Evolutionary conservation across 371 early-diverging fungal genomes (phyloP).

Genomic region (Saksenaea oblongispora): DNA sequence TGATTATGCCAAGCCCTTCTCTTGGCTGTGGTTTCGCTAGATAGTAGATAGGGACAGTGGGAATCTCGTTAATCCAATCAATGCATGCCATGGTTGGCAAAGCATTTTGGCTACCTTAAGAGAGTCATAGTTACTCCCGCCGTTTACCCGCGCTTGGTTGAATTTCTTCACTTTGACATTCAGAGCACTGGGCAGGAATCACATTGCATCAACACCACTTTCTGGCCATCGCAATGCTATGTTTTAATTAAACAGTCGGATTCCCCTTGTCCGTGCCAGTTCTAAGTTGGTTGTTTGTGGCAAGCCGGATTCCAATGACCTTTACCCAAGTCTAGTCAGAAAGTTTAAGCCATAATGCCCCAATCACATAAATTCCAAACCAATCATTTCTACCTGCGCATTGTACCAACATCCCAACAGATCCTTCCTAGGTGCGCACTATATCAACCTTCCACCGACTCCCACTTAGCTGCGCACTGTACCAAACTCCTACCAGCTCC

Average conservation of each 20-base stretch:
- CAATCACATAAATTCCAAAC: too few species aligned
- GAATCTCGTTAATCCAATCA: slow-evolving; percentile 70
- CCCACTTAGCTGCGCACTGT: too few species aligned
- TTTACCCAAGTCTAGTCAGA: not conserved
- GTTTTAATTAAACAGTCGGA: slow-evolving; percentile 79
- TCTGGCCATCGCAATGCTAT: slow-evolving; percentile 70
- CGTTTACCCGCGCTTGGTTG: slow-evolving; percentile 73
- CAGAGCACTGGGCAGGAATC: slow-evolving; percentile 75
- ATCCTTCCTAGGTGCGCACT: too few species aligned
- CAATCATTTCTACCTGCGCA: too few species aligned
- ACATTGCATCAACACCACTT: slow-evolving; percentile 68
- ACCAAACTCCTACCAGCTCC: too few species aligned
- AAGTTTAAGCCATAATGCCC: not conserved
- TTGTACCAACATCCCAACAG: too few species aligned
- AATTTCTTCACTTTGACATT: slow-evolving; percentile 72
- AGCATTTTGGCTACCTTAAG: slow-evolving; percentile 66
- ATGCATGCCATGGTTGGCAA: not conserved
- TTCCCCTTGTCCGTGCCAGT: slow-evolving; percentile 71
- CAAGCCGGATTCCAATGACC: slow-evolving; percentile 34
- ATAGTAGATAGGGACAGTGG: slow-evolving; percentile 67
- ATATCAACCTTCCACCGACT: too few species aligned
- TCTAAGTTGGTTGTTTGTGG: slow-evolving; percentile 62
- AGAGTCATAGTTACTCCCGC: slow-evolving; percentile 76
- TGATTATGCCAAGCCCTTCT: slow-evolving; percentile 58
- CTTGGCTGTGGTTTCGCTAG: slow-evolving; percentile 72